phyloP scores from a whole-genome alignment of 1,284 basidiomycete species.

The Apiotrichum gracile region DNA sequence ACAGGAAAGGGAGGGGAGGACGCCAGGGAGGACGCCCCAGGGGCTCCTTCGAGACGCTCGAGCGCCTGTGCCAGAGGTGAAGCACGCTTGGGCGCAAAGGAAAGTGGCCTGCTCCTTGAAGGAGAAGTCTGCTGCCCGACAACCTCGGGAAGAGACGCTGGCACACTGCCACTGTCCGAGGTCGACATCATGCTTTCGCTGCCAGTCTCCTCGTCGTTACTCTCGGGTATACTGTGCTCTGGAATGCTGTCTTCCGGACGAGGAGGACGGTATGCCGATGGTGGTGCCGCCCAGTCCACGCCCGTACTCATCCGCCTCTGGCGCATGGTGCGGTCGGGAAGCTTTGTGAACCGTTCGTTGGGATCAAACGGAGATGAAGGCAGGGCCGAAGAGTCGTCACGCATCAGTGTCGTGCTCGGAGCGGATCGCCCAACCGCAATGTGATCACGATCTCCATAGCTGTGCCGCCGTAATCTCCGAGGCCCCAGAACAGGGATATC shows the following conservation, averaged over 20 bases:
- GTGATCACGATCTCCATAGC: not conserved
- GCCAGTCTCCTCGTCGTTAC: constrained; percentile 11
- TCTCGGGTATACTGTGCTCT: not conserved
- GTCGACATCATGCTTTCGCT: constrained; percentile 3
- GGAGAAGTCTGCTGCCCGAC: not conserved
- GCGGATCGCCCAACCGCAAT: no score
- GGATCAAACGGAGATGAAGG: not conserved
- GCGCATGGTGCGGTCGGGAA: constrained; percentile 29
- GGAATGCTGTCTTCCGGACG: not conserved
- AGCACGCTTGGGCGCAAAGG: constrained; percentile 11
- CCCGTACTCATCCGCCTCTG: constrained; percentile 26
- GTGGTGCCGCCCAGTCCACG: constrained; percentile 8
- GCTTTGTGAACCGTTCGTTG: constrained; percentile 35
- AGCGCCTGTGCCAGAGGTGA: constrained; percentile 12
- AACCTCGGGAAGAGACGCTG: constrained; percentile 5
- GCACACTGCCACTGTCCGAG: constrained; percentile 9
- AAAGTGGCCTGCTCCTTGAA: not conserved
- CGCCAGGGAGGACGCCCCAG: not conserved
- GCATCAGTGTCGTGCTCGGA: no score
- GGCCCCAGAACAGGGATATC: constrained; percentile 29
- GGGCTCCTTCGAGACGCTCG: constrained; percentile 7
- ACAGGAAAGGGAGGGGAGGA: constrained; percentile 4
- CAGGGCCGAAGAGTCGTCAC: not conserved
- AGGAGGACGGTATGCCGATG: not conserved
- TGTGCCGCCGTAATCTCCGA: not conserved